phyloP scores from a whole-genome alignment of 129 eudicot species.

The Flaveria ramosissima region DNA sequence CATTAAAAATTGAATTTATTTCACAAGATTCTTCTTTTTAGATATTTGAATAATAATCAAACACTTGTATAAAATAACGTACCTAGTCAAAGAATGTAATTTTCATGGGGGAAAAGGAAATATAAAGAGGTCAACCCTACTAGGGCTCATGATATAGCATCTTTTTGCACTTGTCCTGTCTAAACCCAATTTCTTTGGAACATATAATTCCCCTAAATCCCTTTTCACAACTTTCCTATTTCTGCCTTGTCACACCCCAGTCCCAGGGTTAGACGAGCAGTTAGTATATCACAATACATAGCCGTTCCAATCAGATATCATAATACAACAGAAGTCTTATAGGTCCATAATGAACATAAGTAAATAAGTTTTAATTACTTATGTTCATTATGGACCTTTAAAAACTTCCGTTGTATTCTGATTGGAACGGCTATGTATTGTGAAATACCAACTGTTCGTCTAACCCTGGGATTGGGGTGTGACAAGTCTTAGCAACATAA shows the following conservation, averaged over 20 bases:
- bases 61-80: background rate
- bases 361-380: too few relatives aligned
- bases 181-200: background rate
- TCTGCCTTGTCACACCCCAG: background rate
- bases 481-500: background rate
- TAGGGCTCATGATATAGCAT: background rate
- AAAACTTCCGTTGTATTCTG: too few relatives aligned
- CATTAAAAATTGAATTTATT: background rate
- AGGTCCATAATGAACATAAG: too few relatives aligned
- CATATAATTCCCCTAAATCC: background rate
- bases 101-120: constrained; percentile 1
- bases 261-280: too few relatives aligned
- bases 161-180: background rate
- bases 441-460: too few relatives aligned
- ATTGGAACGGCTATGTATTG: too few relatives aligned
- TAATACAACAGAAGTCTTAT: too few relatives aligned
- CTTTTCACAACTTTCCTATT: background rate
- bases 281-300: too few relatives aligned
- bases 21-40: background rate
- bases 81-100: background rate
- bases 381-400: too few relatives aligned
- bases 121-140: constrained; percentile 9
- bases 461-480: too few relatives aligned
- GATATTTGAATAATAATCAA: background rate
- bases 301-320: too few relatives aligned